phyloP scores from a whole-genome alignment of 2,329 filamentous ascomycete species.

The Alternaria brassicae region DNA sequence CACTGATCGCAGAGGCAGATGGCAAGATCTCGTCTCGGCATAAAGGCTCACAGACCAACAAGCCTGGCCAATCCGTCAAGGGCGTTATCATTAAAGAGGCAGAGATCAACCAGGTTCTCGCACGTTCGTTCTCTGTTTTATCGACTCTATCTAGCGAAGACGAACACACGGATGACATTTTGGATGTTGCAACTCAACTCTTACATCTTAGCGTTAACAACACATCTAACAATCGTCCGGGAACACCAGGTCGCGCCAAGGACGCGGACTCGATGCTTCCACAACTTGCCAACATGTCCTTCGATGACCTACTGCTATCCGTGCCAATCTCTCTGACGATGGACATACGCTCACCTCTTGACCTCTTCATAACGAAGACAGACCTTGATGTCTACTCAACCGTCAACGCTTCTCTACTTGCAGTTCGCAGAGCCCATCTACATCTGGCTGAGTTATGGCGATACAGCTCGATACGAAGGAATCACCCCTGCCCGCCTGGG shows the following conservation, averaged over 20 bases:
- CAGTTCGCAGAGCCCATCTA: slow-evolving; percentile 84
- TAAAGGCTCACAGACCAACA: slow-evolving; percentile 53
- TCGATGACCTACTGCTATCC: slow-evolving; percentile 83
- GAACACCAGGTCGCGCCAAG: slow-evolving; percentile 52
- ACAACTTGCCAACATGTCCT: slow-evolving; percentile 60
- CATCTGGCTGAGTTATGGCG: slow-evolving; percentile 88
- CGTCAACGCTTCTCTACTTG: slow-evolving; percentile 87
- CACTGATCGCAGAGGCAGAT: slow-evolving; percentile 84
- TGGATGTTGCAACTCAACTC: slow-evolving; percentile 82
- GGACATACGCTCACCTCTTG: slow-evolving; percentile 77
- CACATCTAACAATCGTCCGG: slow-evolving; percentile 41
- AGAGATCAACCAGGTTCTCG: slow-evolving; percentile 79
- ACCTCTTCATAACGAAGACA: slow-evolving; percentile 80
- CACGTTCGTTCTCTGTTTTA: slow-evolving; percentile 79
- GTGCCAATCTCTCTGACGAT: slow-evolving; percentile 74
- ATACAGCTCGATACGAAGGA: slow-evolving; percentile 76
- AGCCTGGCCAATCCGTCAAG: slow-evolving; percentile 61
- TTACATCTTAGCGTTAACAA: slow-evolving; percentile 71
- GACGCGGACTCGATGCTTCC: slow-evolving; percentile 42
- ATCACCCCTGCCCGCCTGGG: slow-evolving; percentile 74
- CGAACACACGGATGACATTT: slow-evolving; percentile 73
- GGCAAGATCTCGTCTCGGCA: slow-evolving; percentile 77
- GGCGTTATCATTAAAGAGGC: slow-evolving; percentile 81
- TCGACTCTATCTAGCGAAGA: slow-evolving; percentile 80
- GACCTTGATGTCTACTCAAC: slow-evolving; percentile 82